These are phyloP conservation scores for Diphasiastrum complanatum DNA, from an alignment of 83 land plant species.

Conservation along the genomic window DNA sequence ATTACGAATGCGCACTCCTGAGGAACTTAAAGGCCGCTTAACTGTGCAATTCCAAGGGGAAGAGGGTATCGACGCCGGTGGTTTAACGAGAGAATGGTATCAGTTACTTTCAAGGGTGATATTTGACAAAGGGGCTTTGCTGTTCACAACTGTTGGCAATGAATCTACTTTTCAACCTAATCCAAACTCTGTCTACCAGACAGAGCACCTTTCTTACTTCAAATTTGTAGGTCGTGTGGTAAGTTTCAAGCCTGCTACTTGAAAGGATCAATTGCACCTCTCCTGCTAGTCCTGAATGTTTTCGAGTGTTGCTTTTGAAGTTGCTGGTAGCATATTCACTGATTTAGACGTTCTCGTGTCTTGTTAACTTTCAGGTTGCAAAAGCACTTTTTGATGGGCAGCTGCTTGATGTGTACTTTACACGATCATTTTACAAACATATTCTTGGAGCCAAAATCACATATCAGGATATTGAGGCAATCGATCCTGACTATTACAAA, in stretches of 20 bases:
- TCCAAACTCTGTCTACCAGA: constrained; percentile 96
- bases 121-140: constrained; percentile 92
- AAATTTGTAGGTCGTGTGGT: constrained; percentile 99
- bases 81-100: constrained; percentile 98
- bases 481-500: constrained; percentile 97
- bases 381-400: constrained; percentile 99
- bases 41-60: constrained; percentile 99
- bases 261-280: no score
- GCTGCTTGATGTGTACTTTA: constrained; percentile 93
- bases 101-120: constrained; percentile 86
- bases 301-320: constrained; percentile 3
- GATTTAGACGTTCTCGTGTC: background rate
- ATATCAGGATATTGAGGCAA: constrained; percentile 97
- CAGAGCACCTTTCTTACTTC: constrained; percentile 98
- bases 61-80: constrained; percentile 99
- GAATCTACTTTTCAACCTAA: constrained; percentile 97
- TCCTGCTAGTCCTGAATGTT: background rate
- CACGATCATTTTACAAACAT: constrained; percentile 98
- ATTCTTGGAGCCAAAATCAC: constrained; percentile 95
- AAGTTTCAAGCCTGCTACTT: no score
- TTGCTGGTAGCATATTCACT: no score
- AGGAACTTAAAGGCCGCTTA: constrained; percentile 87
- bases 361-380: constrained; percentile 59
- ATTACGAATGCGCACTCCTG: constrained; percentile 82
- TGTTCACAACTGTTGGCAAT: constrained; percentile 97